phyloP scores from a whole-genome alignment of 345 rosid genomes.

The Brassica incana region DNA sequence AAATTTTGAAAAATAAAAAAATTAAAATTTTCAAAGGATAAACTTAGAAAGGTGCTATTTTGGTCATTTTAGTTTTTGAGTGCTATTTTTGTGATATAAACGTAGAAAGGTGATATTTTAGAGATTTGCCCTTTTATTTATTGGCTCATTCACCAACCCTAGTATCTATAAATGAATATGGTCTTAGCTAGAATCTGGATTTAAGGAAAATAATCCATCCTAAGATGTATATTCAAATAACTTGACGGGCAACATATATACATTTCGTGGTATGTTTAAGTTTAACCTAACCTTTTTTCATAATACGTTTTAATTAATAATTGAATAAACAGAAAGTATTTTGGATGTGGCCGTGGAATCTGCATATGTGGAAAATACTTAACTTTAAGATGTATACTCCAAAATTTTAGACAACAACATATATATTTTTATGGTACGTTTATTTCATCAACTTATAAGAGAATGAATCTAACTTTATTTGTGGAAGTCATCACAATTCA shows the following conservation, averaged over 20 bases:
- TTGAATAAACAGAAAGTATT: not conserved
- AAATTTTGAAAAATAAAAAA: too few relatives aligned
- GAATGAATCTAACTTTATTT: not conserved
- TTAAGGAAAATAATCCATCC: not conserved
- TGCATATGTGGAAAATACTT: not conserved
- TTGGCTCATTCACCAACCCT: too few relatives aligned
- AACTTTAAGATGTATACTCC: not conserved
- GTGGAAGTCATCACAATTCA: not conserved
- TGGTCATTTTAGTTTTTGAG: too few relatives aligned
- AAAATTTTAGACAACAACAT: not conserved
- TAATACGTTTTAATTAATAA: not conserved
- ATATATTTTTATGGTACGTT: not conserved
- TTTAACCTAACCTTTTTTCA: not conserved
- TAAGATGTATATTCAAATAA: not conserved
- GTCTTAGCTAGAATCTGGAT: not conserved
- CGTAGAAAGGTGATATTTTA: too few relatives aligned
- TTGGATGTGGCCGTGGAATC: not conserved
- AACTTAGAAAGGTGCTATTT: too few relatives aligned
- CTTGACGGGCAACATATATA: not conserved
- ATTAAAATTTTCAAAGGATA: too few relatives aligned
- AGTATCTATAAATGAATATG: not conserved
- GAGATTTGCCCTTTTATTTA: too few relatives aligned
- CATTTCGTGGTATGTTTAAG: not conserved
- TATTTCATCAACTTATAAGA: not conserved
- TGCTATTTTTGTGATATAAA: too few relatives aligned